A percentile compares a stretch with the other conserved stretches of the same genome.
phyloP scores from a whole-genome alignment of 352 stramenopile genomes.

The Phytopythium montanum region DNA sequence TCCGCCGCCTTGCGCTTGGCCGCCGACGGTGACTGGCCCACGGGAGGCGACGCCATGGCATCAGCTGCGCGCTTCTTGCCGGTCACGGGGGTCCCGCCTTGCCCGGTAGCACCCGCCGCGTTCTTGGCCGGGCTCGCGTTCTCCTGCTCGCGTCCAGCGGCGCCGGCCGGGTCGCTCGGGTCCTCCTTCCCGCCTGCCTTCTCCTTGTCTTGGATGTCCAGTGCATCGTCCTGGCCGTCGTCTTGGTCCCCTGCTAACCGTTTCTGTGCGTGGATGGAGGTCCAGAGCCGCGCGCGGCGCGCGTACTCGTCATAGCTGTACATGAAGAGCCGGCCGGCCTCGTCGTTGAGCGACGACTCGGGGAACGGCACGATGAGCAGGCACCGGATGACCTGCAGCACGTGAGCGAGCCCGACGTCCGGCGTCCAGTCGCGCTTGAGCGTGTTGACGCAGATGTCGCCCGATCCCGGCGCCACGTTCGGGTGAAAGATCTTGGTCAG shows the following conservation, averaged over 20 bases:
- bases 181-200: constrained; percentile 50
- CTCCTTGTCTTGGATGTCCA: constrained; percentile 34
- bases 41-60: not conserved
- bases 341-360: constrained; percentile 98
- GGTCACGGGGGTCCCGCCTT: not conserved
- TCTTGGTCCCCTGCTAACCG: constrained; percentile 20
- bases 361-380: constrained; percentile 99
- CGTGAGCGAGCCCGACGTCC: constrained; percentile 93
- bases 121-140: constrained; percentile 4
- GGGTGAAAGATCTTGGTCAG: constrained; percentile 99
- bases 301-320: constrained; percentile 98
- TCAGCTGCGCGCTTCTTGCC: constrained; percentile 6
- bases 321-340: constrained; percentile 99
- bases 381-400: constrained; percentile 98
- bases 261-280: constrained; percentile 86
- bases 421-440: constrained; percentile 98
- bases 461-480: constrained; percentile 95
- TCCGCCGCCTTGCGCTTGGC: constrained; percentile 4
- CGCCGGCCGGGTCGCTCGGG: not conserved
- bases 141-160: constrained; percentile 6
- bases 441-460: constrained; percentile 99
- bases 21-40: not conserved
- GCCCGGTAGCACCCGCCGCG: not conserved
- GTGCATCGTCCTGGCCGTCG: constrained; percentile 16
- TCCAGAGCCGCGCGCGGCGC: constrained; percentile 86